phyloP scores from a whole-genome alignment of 2,329 filamentous ascomycete genomes.

The Hypoxylon sp. region DNA sequence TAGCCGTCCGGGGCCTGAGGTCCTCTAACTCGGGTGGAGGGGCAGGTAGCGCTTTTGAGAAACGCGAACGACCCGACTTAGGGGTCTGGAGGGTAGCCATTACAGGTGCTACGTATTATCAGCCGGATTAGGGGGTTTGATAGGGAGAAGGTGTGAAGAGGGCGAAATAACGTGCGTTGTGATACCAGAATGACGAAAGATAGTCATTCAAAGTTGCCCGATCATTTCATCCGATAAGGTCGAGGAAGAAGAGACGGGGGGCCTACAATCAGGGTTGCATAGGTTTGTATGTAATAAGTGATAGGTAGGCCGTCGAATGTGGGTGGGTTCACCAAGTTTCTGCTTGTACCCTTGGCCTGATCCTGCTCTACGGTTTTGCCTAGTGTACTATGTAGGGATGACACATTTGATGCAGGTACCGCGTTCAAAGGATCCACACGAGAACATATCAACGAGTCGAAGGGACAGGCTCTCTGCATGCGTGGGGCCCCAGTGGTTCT shows the following conservation, averaged over 20 bases:
- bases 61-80: slow-evolving; percentile 66
- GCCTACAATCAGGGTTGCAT: slow-evolving; percentile 47
- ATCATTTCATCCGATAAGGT: slow-evolving; percentile 48
- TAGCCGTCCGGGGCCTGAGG: slow-evolving; percentile 39
- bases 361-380: slow-evolving; percentile 38
- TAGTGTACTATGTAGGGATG: slow-evolving; percentile 22
- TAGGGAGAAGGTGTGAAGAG: slow-evolving; percentile 33
- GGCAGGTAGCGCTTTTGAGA: slow-evolving; percentile 71
- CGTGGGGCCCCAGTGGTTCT: slow-evolving; percentile 30
- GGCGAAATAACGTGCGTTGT: slow-evolving; percentile 45
- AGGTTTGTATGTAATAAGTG: slow-evolving; percentile 47
- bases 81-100: slow-evolving; percentile 54
- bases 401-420: slow-evolving; percentile 51
- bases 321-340: slow-evolving; percentile 38
- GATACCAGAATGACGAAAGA: slow-evolving; percentile 42
- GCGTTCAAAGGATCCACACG: slow-evolving; percentile 45
- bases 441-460: slow-evolving; percentile 35
- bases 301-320: slow-evolving; percentile 40
- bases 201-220: slow-evolving; percentile 42
- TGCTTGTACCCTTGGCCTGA: slow-evolving; percentile 38
- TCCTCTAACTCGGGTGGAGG: slow-evolving; percentile 59
- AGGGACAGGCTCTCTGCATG: slow-evolving; percentile 24
- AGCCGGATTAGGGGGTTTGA: slow-evolving; percentile 39
- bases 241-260: slow-evolving; percentile 43
- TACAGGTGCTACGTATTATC: slow-evolving; percentile 36